Conservation (phyloP, 805 yeast genomes). For the Metschnikowia lachancei region DNA sequence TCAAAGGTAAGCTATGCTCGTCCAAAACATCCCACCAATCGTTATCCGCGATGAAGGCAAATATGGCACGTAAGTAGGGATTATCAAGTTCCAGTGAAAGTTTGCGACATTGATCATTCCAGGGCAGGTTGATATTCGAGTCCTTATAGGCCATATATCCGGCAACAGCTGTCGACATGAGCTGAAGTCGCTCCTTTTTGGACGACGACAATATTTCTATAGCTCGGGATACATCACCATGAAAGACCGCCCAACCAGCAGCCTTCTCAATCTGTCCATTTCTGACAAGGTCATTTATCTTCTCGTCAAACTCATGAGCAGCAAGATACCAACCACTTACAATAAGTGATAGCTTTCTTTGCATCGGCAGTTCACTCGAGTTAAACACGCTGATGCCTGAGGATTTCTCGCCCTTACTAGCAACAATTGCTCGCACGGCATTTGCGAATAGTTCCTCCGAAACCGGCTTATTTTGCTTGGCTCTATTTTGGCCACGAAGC, state of each 20-base stretch:
- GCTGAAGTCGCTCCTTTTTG: slow-evolving; percentile 61
- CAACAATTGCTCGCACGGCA: slow-evolving; percentile 52
- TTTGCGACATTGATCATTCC: slow-evolving; percentile 90
- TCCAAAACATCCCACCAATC: slow-evolving; percentile 96
- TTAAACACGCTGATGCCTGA: slow-evolving; percentile 46
- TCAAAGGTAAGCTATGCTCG: slow-evolving; percentile 80
- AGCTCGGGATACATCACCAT: slow-evolving; percentile 81
- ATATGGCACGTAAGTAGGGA: slow-evolving; percentile 87
- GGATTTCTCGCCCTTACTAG: slow-evolving; percentile 46
- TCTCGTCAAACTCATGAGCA: slow-evolving; percentile 68
- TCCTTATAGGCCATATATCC: slow-evolving; percentile 61
- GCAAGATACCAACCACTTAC: slow-evolving; percentile 91
- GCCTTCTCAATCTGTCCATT: slow-evolving; percentile 77
- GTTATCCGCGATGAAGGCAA: slow-evolving; percentile 89
- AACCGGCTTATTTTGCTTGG: slow-evolving; percentile 13
- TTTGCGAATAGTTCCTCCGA: slow-evolving; percentile 44
- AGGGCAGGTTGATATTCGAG: slow-evolving; percentile 61
- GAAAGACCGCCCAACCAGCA: slow-evolving; percentile 97
- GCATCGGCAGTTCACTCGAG: slow-evolving; percentile 52
- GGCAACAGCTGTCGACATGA: slow-evolving; percentile 92
- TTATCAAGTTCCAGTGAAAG: slow-evolving; percentile 85
- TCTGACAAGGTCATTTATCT: slow-evolving; percentile 53
- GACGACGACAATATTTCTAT: slow-evolving; percentile 76
- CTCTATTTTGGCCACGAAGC: slow-evolving; percentile 46
- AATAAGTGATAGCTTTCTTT: slow-evolving; percentile 73